phyloP scores from a whole-genome alignment of 2,329 filamentous ascomycete genomes.

The Ceratocystis diversiconidia region DNA sequence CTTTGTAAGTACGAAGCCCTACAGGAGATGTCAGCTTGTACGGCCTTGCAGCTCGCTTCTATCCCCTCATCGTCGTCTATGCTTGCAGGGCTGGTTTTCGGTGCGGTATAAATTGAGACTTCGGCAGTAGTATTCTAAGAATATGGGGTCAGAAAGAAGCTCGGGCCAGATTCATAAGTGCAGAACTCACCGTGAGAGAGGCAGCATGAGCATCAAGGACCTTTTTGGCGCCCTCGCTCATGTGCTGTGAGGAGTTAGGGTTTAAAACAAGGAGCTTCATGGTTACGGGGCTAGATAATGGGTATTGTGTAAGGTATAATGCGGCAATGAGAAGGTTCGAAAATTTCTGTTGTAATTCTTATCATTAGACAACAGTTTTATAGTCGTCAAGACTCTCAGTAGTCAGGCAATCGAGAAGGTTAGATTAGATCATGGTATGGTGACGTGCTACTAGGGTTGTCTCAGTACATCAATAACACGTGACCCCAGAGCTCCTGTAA shows the following conservation, averaged over 20 bases:
- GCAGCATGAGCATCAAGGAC: slow-evolving; percentile 18
- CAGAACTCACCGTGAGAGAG: not conserved
- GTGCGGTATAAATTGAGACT: not conserved
- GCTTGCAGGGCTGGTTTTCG: slow-evolving; percentile 40
- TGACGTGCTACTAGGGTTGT: too few relatives aligned
- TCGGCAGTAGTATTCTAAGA: not conserved
- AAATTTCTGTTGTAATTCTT: not conserved
- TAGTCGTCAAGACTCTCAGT: slow-evolving; percentile 1
- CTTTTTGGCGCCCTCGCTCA: slow-evolving; percentile 52
- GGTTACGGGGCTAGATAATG: not conserved
- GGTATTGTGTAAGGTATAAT: not conserved
- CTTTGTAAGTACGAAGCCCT: not conserved
- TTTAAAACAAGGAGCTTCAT: slow-evolving; percentile 56
- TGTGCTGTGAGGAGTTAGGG: slow-evolving; percentile 59
- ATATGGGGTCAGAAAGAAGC: not conserved
- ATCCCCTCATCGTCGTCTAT: slow-evolving; percentile 68
- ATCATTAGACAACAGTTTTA: too few relatives aligned
- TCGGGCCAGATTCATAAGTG: not conserved
- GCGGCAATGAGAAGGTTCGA: too few relatives aligned
- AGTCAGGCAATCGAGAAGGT: not conserved
- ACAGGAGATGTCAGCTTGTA: slow-evolving; percentile 36
- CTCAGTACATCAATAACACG: too few relatives aligned
- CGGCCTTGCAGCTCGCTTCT: slow-evolving; percentile 44
- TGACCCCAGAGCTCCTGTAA: too few relatives aligned
- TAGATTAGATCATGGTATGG: too few relatives aligned